Conservation (phyloP, 2,329 filamentous ascomycete genomes). For the Arthrobotrys conoides region DNA sequence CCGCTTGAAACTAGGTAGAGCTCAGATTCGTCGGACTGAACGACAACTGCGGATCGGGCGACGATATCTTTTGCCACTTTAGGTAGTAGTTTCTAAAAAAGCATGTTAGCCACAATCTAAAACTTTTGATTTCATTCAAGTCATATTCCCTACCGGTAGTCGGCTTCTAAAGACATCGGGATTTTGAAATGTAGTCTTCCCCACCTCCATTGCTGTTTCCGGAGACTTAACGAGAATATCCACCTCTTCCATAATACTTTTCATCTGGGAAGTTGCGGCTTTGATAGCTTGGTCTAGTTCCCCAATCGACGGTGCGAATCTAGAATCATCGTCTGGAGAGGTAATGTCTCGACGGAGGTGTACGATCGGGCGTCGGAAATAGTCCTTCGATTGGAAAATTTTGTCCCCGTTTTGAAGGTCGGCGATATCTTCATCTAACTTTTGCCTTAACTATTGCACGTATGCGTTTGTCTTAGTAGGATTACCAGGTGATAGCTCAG, state of each 20-base stretch:
- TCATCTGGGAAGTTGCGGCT: slow-evolving; percentile 58
- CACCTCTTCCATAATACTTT: slow-evolving; percentile 61
- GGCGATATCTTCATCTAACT: slow-evolving; percentile 36
- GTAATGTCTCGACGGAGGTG: slow-evolving; percentile 27
- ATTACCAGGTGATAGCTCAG: neutral
- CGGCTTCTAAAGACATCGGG: slow-evolving; percentile 51
- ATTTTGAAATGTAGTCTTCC: slow-evolving; percentile 31
- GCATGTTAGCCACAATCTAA: neutral
- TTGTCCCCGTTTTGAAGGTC: slow-evolving; percentile 58
- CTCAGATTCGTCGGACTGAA: slow-evolving; percentile 56
- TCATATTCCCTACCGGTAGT: slow-evolving; percentile 31
- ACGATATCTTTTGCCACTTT: slow-evolving; percentile 27
- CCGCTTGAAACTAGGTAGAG: slow-evolving; percentile 41
- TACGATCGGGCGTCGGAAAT: slow-evolving; percentile 29
- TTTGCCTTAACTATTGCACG: slow-evolving; percentile 34
- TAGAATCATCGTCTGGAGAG: slow-evolving; percentile 47
- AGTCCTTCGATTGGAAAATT: slow-evolving; percentile 54
- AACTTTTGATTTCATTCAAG: neutral
- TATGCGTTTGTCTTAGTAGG: neutral
- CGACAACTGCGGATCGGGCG: slow-evolving; percentile 56
- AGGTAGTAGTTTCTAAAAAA: slow-evolving; percentile 41
- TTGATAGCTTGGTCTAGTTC: slow-evolving; percentile 48
- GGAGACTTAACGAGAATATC: slow-evolving; percentile 30
- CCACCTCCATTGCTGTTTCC: slow-evolving; percentile 18
- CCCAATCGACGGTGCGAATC: slow-evolving; percentile 21